Evolutionary conservation across 2,329 filamentous ascomycete species (phyloP).

Genomic region (Ceratocystiopsis sp.): DNA sequence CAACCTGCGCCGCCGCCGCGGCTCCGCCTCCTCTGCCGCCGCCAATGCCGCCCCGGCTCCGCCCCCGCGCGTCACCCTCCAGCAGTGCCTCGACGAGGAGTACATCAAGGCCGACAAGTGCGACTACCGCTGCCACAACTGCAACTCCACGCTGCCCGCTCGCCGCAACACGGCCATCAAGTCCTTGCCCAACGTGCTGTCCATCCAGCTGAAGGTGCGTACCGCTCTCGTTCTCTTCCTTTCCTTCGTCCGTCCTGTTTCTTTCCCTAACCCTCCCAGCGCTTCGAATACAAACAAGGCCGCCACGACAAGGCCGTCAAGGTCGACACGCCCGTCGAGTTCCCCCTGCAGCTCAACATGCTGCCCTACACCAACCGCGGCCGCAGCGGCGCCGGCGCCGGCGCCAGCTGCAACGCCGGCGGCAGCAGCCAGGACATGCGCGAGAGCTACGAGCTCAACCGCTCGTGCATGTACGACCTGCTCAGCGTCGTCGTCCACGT

Average conservation of each 20-base stretch:
- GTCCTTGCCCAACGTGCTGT: conserved; percentile 71
- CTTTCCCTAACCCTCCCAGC: conserved; percentile 18
- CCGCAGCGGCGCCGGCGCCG: conserved; percentile 15
- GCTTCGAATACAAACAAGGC: conserved; percentile 58
- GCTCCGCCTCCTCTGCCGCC: background rate
- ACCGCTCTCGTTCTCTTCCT: background rate
- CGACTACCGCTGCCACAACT: conserved; percentile 74
- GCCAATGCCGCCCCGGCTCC: background rate
- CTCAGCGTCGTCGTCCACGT: conserved; percentile 85
- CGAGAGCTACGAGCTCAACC: conserved; percentile 36
- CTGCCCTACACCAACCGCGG: conserved; percentile 68
- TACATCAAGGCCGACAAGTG: conserved; percentile 80
- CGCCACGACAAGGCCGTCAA: conserved; percentile 62
- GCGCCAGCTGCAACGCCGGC: background rate
- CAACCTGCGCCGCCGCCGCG: conserved; percentile 47
- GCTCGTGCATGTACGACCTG: conserved; percentile 68
- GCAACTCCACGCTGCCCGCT: conserved; percentile 59
- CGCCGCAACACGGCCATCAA: conserved; percentile 74
- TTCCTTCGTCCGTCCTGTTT: background rate
- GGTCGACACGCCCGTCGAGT: conserved; percentile 72
- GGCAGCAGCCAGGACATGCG: conserved; percentile 22
- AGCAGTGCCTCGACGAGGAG: conserved; percentile 65
- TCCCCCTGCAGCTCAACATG: conserved; percentile 79
- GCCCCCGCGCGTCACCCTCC: conserved; percentile 34
- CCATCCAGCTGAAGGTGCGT: conserved; percentile 76